Evolutionary conservation across 306 rosid species (phyloP), one percentile per base, ranked within the genome.

Genomic region (Vicia faba): DNA sequence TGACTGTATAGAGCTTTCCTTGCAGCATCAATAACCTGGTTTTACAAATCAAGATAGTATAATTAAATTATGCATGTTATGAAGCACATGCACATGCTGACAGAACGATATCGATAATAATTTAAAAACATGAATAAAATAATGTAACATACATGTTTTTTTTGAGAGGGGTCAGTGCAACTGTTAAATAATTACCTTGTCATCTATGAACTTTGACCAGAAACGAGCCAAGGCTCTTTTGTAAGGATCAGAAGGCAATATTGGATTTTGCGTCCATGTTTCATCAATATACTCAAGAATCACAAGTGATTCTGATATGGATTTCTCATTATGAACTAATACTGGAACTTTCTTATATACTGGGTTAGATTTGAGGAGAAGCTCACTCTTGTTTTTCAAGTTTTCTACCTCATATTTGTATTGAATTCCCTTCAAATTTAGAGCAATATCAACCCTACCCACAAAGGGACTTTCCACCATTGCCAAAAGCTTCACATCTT

Each of bases 241-340:
- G 15, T 49, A 68, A 8, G 89, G 87, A 5, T 79, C 39, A 18
- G 57, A 8, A 10, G 92, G 85, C 49, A 86, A 71, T 50, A 84
- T 35, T 33, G 84, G 79, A 12, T 69, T 38, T 15, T 46, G 11
- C 56, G 68, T 74, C 91, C 91, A 81, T 1, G 76, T 74, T 11
- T 86, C 86, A 11, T 86, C 91, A 0, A 84, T 75, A 44, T 86
- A 86, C 12, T 84, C 85, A 48, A 81, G 50, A 53, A 83, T 82
- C 19, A 87, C 82, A 5, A 64, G 85, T 1, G 96, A 89, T 71
- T 89, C 93, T 0, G 73, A 73, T 1, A 89, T 16, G 16, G 88
- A 79, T 14, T 78, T 86, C 0, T 69, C 87, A 41, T 78, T 59
- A 78, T 89, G 93, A 36, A 84, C 70, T 0, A 83, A 66, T 14